These are phyloP conservation scores for Podaxis sp. DNA, from an alignment of 768 basidiomycete species.

Conservation along the genomic window DNA sequence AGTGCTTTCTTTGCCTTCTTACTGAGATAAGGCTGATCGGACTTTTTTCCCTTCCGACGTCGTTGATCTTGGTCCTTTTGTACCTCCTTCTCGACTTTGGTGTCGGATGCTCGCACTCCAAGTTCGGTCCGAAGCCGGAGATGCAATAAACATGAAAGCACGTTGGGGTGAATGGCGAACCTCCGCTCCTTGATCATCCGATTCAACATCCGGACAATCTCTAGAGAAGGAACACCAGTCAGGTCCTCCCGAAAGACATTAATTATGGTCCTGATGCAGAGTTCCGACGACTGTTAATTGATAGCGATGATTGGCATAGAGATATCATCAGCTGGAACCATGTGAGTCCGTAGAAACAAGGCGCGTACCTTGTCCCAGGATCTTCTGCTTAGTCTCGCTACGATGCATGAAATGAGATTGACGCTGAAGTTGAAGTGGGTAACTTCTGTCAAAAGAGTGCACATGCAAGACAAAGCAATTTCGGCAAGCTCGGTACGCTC, in stretches of 20 bases:
- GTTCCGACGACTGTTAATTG: slow-evolving; percentile 67
- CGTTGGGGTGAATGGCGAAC: slow-evolving; percentile 88
- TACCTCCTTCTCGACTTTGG: slow-evolving; percentile 55
- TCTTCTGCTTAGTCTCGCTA: slow-evolving; percentile 78
- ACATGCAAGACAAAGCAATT: slow-evolving; percentile 80
- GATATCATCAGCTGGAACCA: slow-evolving; percentile 3
- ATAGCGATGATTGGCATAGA: slow-evolving; percentile 15
- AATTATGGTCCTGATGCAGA: slow-evolving; percentile 80
- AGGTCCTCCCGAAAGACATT: slow-evolving; percentile 80
- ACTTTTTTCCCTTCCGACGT: slow-evolving; percentile 58
- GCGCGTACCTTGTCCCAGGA: slow-evolving; percentile 83
- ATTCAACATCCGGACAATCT: slow-evolving; percentile 86
- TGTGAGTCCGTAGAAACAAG: slow-evolving; percentile 6
- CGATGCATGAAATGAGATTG: slow-evolving; percentile 87
- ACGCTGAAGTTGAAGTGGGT: slow-evolving; percentile 97
- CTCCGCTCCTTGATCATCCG: slow-evolving; percentile 94
- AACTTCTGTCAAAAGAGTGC: slow-evolving; percentile 75
- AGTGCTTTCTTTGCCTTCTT: slow-evolving; percentile 86
- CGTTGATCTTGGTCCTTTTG: slow-evolving; percentile 38
- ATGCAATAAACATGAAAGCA: slow-evolving; percentile 79
- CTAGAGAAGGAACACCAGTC: slow-evolving; percentile 79
- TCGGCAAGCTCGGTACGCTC: slow-evolving; percentile 66
- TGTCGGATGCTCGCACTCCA: slow-evolving; percentile 72
- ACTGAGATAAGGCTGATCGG: slow-evolving; percentile 74
- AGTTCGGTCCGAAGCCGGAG: slow-evolving; percentile 88